Evolutionary conservation across 805 yeast species (phyloP).

Genomic region (Zygoascus ofunaensis): DNA sequence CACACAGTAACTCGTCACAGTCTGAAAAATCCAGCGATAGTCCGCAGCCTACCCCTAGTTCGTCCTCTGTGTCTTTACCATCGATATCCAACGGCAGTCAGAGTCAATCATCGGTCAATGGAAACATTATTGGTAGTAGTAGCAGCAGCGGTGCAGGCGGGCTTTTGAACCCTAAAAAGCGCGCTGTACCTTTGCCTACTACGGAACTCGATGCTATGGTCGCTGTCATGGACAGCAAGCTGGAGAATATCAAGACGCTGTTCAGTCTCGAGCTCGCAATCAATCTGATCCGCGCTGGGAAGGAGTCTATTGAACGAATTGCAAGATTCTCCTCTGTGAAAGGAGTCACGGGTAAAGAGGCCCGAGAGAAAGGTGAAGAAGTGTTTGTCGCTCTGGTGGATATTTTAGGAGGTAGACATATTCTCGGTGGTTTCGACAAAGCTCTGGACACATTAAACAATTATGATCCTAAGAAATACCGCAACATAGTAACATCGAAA

Average conservation of each 20-base stretch:
- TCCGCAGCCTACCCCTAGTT: neutral
- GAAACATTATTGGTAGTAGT: no score
- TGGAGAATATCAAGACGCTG: slow-evolving; percentile 65
- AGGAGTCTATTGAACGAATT: slow-evolving; percentile 52
- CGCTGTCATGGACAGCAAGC: slow-evolving; percentile 63
- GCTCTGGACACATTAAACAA: slow-evolving; percentile 63
- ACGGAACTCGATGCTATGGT: slow-evolving; percentile 74
- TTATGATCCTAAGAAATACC: slow-evolving; percentile 51
- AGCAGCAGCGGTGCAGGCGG: no score
- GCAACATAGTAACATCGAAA: slow-evolving; percentile 21
- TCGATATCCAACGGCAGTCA: neutral
- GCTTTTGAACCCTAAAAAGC: no score
- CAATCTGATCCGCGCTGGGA: slow-evolving; percentile 59
- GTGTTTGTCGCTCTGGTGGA: slow-evolving; percentile 60
- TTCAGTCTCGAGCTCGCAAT: slow-evolving; percentile 76
- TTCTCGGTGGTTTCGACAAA: slow-evolving; percentile 74
- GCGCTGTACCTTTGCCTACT: slow-evolving; percentile 28
- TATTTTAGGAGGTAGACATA: slow-evolving; percentile 59
- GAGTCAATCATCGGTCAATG: no score
- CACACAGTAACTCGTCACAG: slow-evolving; percentile 3
- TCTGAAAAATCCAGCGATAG: neutral
- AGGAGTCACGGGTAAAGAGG: slow-evolving; percentile 28
- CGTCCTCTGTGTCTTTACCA: slow-evolving; percentile 6
- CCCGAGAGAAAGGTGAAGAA: slow-evolving; percentile 44
- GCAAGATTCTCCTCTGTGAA: slow-evolving; percentile 34